A percentile compares a stretch with the other conserved stretches of the same genome.
phyloP scores from a whole-genome alignment of 495 filamentous ascomycete species.

The Talaromyces wortmannii region DNA sequence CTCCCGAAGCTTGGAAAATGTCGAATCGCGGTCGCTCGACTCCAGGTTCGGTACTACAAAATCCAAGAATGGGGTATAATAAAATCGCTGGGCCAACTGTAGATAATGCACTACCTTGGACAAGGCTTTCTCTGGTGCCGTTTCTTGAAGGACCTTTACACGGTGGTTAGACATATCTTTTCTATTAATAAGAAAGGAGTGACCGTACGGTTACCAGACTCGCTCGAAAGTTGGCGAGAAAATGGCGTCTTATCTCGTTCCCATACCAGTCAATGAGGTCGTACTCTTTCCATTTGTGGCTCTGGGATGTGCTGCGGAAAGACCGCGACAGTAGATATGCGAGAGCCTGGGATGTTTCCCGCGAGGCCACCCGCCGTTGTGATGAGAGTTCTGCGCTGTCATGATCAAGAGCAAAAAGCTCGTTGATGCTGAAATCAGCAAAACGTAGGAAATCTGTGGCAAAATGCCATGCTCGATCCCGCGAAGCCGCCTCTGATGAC shows the following conservation, averaged over 20 bases:
- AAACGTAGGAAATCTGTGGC: slow-evolving; percentile 58
- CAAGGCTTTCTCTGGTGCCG: slow-evolving; percentile 21
- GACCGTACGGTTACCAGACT: slow-evolving; percentile 29
- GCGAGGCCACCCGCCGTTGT: slow-evolving; percentile 7
- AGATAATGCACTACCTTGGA: slow-evolving; percentile 33
- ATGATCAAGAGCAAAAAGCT: slow-evolving; percentile 13
- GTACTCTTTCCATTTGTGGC: slow-evolving; percentile 12
- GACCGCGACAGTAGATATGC: slow-evolving; percentile 29
- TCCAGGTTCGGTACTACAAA: slow-evolving; percentile 29
- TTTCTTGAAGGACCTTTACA: neutral
- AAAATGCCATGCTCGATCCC: slow-evolving; percentile 62
- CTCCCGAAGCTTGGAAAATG: slow-evolving; percentile 44
- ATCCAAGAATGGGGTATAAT: slow-evolving; percentile 36
- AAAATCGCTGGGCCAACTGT: slow-evolving; percentile 36
- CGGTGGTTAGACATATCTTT: neutral
- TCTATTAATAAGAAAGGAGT: neutral
- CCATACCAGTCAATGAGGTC: slow-evolving; percentile 45
- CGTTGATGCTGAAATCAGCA: slow-evolving; percentile 30
- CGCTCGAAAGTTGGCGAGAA: slow-evolving; percentile 32
- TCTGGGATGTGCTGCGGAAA: slow-evolving; percentile 6
- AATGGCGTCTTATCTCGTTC: slow-evolving; percentile 46
- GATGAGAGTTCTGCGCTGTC: neutral
- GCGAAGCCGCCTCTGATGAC: slow-evolving; percentile 47
- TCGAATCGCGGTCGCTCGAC: slow-evolving; percentile 18
- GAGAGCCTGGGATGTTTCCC: slow-evolving; percentile 26